These are phyloP conservation scores for Blastobotrys serpentis DNA, from an alignment of 1,139 yeast species.

Conservation along the genomic window DNA sequence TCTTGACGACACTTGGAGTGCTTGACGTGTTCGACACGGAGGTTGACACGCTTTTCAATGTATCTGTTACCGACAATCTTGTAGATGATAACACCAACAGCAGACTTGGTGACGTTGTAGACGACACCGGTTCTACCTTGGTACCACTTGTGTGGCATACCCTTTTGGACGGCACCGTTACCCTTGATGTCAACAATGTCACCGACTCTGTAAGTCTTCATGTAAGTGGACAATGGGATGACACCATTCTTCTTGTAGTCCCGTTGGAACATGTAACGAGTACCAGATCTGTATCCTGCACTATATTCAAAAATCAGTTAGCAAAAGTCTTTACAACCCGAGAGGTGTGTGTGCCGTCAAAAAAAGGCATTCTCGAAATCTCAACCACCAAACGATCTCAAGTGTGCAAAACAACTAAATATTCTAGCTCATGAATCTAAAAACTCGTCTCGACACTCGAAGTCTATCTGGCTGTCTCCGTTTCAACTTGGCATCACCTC, in stretches of 20 bases:
- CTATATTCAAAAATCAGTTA: conserved; percentile 3
- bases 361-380: too few species aligned
- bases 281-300: conserved; percentile 74
- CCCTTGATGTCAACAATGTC: conserved; percentile 99
- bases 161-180: conserved; percentile 98
- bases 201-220: conserved; percentile 97
- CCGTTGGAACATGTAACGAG: conserved; percentile 99
- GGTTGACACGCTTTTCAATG: conserved; percentile 97
- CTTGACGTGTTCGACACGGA: conserved; percentile 98
- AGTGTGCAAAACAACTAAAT: too few species aligned
- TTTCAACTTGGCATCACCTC: neutral
- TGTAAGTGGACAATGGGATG: conserved; percentile 92
- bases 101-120: conserved; percentile 96
- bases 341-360: too few species aligned
- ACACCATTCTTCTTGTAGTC: conserved; percentile 98
- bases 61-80: conserved; percentile 99
- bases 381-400: too few species aligned
- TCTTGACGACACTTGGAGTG: conserved; percentile 99
- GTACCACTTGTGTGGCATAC: conserved; percentile 99
- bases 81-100: conserved; percentile 98
- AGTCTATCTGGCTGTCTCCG: too few species aligned
- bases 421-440: too few species aligned
- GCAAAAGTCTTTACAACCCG: too few species aligned
- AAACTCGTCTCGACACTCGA: too few species aligned
- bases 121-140: conserved; percentile 99